Evolutionary conservation across 2,329 filamentous ascomycete genomes (phyloP), one percentile per base, ranked within the genome.

Genomic region (Epichloe elymi): DNA sequence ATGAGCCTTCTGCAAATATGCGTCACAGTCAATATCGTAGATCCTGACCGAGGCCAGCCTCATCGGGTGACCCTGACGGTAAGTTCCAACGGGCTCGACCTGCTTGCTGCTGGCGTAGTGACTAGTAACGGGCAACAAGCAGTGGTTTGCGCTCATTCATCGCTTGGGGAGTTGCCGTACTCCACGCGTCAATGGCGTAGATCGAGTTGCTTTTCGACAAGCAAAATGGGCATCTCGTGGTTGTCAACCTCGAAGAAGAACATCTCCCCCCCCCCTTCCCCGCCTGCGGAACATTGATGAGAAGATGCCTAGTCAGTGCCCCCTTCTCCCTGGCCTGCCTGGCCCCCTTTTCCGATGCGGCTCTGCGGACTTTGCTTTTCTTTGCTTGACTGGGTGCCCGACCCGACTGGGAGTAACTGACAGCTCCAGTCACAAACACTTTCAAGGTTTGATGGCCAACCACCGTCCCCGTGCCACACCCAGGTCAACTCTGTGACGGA

Each of bases 311-410:
- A 30, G 26, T 26, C 7, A 8, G 26, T 41, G 39, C 4, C 19
- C 39, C 17, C 23, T 8, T 30, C 11, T 19, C 12, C 4, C 15
- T 45, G 15, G 14, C 42, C 11, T 8, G 14, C 42, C 11, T 8
- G 12, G 38, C 14, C 48, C 40, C 39, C 39, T n/a, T 26, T 19
- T 20, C n/a, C 15, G 30, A 45, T 52, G 51, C 38, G 51, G 51
- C 51, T 49, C 47, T 49, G 51, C 47, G 37, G 47, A 39, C 36
- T 45, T 17, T 41, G 49, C 35, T 19, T 30, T 30, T 26, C 6
- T 26, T 10, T 30, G 30, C 30, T 30, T 30, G 30, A 30, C 30
- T 10, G 10, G 26, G 26, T 30, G 26, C 26, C 26, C 26, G 26
- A 30, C 10, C 26, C 10, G 30, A 30, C 30, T 30, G 30, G n/a